Evolutionary conservation across 371 early-diverging fungal species (phyloP).

Genomic region (Actinomucor elegans): DNA sequence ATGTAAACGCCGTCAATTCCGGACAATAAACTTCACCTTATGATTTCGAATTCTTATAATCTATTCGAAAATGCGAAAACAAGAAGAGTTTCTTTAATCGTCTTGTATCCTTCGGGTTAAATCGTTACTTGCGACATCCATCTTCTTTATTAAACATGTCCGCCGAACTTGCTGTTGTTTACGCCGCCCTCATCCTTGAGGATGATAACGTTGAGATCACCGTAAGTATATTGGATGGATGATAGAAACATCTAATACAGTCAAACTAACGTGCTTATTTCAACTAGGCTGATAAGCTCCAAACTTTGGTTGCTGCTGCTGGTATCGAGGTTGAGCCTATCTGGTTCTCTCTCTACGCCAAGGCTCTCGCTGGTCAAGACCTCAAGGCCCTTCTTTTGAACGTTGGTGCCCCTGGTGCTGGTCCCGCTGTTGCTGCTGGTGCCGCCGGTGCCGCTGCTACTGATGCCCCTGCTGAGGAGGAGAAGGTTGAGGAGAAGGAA

Average conservation of each 20-base stretch:
- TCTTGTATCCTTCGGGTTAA: slow-evolving; percentile 42
- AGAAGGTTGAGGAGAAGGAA: slow-evolving; percentile 80
- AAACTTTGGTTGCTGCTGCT: slow-evolving; percentile 88
- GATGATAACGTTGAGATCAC: slow-evolving; percentile 97
- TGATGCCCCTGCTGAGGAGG: slow-evolving; percentile 50
- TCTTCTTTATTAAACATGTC: slow-evolving; percentile 39
- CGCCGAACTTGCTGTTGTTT: slow-evolving; percentile 91
- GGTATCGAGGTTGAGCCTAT: slow-evolving; percentile 93
- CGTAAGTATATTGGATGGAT: slow-evolving; percentile 54
- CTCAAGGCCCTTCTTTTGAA: slow-evolving; percentile 87
- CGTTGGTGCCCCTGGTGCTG: slow-evolving; percentile 79
- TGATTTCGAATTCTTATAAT: too few relatives aligned
- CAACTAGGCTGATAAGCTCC: slow-evolving; percentile 95
- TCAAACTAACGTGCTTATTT: background rate
- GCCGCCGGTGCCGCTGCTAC: slow-evolving; percentile 56
- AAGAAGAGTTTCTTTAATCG: slow-evolving; percentile 39
- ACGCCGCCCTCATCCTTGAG: slow-evolving; percentile 97
- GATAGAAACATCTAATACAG: background rate
- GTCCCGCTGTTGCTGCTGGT: slow-evolving; percentile 55
- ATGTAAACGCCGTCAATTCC: too few relatives aligned
- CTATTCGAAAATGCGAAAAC: too few relatives aligned
- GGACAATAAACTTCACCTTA: too few relatives aligned
- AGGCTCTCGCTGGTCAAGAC: slow-evolving; percentile 96
- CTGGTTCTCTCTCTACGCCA: slow-evolving; percentile 97
- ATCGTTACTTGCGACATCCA: slow-evolving; percentile 41